Conservation (phyloP, 1,284 basidiomycete genomes). For the Agaricales sp. region DNA sequence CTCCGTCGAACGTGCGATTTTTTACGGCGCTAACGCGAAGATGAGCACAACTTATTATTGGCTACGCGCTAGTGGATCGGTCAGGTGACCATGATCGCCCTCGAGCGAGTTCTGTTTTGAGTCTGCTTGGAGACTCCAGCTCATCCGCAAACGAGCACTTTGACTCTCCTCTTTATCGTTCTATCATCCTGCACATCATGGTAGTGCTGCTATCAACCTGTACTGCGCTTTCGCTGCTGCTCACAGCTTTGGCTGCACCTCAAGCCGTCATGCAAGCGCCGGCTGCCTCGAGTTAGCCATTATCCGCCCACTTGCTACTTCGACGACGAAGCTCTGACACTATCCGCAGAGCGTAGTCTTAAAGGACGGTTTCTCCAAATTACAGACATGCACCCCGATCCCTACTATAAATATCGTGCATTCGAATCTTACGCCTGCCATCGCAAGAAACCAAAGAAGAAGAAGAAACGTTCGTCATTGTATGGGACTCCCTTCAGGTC, state of each 20-base stretch:
- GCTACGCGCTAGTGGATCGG: too few species aligned
- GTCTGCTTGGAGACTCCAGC: not conserved
- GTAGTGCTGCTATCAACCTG: not conserved
- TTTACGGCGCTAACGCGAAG: too few species aligned
- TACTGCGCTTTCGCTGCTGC: not conserved
- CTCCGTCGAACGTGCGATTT: not conserved
- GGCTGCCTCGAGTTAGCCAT: not conserved
- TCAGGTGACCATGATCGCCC: not conserved
- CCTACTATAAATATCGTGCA: constrained; percentile 39
- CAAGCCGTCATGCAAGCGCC: constrained; percentile 7
- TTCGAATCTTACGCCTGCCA: constrained; percentile 54
- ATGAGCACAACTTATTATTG: not conserved
- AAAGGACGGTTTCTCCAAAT: constrained; percentile 65
- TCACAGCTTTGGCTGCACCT: not conserved
- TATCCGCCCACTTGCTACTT: not conserved
- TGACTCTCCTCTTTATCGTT: not conserved
- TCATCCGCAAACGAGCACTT: not conserved
- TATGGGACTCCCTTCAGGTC: constrained; percentile 57
- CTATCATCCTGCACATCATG: not conserved
- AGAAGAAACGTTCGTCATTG: constrained; percentile 37
- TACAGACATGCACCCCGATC: constrained; percentile 78
- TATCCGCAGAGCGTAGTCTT: not conserved
- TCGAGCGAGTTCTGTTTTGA: not conserved
- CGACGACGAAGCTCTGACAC: not conserved
- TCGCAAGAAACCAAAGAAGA: constrained; percentile 48